Conservation (phyloP, 805 yeast species). For the Sugiyamaella boreocaroliniensis region DNA sequence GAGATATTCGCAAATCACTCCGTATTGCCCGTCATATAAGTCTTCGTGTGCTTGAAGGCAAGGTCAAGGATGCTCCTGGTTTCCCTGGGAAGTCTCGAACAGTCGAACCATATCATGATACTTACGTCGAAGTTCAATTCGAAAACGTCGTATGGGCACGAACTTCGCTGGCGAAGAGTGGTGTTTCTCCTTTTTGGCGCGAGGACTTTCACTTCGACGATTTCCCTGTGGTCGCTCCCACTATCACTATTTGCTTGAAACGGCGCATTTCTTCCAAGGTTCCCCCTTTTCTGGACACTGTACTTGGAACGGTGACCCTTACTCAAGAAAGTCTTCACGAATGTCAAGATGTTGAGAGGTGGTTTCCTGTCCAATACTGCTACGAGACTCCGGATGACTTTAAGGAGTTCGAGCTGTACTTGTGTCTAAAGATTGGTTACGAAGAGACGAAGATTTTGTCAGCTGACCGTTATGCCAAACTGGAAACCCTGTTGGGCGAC, state of each 20-base stretch:
- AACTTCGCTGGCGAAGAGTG: slow-evolving; percentile 54
- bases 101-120: slow-evolving; percentile 19
- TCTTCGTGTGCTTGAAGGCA: slow-evolving; percentile 18
- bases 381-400: slow-evolving; percentile 9
- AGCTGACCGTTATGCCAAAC: slow-evolving; percentile 49
- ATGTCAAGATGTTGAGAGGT: slow-evolving; percentile 20
- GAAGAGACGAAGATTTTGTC: slow-evolving; percentile 37
- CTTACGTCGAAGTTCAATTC: slow-evolving; percentile 63
- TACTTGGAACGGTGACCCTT: slow-evolving; percentile 46
- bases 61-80: slow-evolving; percentile 6
- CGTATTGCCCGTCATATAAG: slow-evolving; percentile 15
- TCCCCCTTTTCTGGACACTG: slow-evolving; percentile 32
- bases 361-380: slow-evolving; percentile 22
- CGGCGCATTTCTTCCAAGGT: slow-evolving; percentile 17
- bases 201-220: slow-evolving; percentile 59
- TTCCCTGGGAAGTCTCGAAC: neutral
- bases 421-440: slow-evolving; percentile 24
- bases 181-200: slow-evolving; percentile 68
- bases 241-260: slow-evolving; percentile 20
- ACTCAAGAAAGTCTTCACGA: slow-evolving; percentile 16
- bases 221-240: slow-evolving; percentile 45
- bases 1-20: slow-evolving; percentile 12
- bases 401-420: slow-evolving; percentile 18
- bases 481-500: slow-evolving; percentile 52
- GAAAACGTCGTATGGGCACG: slow-evolving; percentile 75